phyloP scores from a whole-genome alignment of 192 early-diverging fungal species.

The Phlyctochytrium planicorne region DNA sequence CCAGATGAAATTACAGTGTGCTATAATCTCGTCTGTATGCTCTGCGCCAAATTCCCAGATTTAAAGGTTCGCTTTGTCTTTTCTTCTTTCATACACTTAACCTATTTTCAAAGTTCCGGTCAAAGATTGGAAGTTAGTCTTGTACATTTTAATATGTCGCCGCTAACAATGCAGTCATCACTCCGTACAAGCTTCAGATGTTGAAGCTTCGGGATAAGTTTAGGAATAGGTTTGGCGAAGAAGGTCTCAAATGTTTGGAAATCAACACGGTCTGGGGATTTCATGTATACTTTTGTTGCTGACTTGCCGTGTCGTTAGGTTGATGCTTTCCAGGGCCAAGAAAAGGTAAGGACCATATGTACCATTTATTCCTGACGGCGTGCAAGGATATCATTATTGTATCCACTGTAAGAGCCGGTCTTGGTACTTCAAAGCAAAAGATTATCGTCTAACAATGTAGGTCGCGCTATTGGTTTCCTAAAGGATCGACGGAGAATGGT shows the following conservation, averaged over 20 bases:
- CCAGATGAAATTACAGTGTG: slow-evolving; percentile 74
- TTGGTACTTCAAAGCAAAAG: slow-evolving; percentile 15
- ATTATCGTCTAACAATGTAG: not conserved
- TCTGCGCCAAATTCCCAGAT: slow-evolving; percentile 58
- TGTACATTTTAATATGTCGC: not conserved
- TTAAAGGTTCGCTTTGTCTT: slow-evolving; percentile 55
- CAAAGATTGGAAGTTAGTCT: slow-evolving; percentile 54
- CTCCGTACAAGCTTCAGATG: slow-evolving; percentile 89
- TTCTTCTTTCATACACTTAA: slow-evolving; percentile 8
- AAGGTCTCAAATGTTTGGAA: slow-evolving; percentile 72
- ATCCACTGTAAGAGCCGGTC: slow-evolving; percentile 82
- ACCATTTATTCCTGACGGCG: too few relatives aligned
- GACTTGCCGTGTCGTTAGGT: too few relatives aligned
- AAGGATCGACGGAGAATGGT: slow-evolving; percentile 80
- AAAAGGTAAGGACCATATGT: slow-evolving; percentile 71
- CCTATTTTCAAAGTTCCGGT: slow-evolving; percentile 50
- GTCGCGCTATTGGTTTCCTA: slow-evolving; percentile 75
- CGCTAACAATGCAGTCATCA: slow-evolving; percentile 75
- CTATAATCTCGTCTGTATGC: slow-evolving; percentile 61
- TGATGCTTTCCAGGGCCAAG: slow-evolving; percentile 97
- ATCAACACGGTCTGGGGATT: slow-evolving; percentile 75
- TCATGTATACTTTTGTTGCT: not conserved
- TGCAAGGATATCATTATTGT: slow-evolving; percentile 87
- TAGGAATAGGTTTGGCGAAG: slow-evolving; percentile 55
- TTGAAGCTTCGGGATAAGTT: slow-evolving; percentile 69